Evolutionary conservation across 805 yeast species (phyloP).

Genomic region (Candida mattraensis): DNA sequence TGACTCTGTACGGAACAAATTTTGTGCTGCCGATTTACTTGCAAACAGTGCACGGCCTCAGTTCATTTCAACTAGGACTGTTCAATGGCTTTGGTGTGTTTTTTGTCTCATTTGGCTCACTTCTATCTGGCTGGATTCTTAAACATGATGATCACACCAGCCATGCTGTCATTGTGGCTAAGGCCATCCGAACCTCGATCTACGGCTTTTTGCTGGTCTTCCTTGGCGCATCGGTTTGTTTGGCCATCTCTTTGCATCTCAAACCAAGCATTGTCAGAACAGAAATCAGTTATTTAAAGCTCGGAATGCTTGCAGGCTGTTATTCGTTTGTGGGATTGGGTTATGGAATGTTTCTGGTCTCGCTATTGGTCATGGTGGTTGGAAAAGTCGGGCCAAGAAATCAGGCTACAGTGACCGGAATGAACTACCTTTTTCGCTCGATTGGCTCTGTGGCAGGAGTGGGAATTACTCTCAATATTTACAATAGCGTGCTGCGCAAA

Average conservation of each 20-base stretch:
- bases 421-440: slow-evolving; percentile 50
- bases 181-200: slow-evolving; percentile 25
- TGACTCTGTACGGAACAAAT: slow-evolving; percentile 36
- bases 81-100: slow-evolving; percentile 43
- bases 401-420: slow-evolving; percentile 50
- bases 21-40: slow-evolving; percentile 42
- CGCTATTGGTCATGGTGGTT: slow-evolving; percentile 41
- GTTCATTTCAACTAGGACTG: slow-evolving; percentile 38
- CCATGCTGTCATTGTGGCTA: slow-evolving; percentile 18
- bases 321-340: slow-evolving; percentile 37
- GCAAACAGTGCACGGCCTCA: slow-evolving; percentile 43
- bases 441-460: slow-evolving; percentile 48
- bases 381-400: slow-evolving; percentile 43
- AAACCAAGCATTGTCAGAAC: slow-evolving; percentile 24
- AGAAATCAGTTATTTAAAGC: slow-evolving; percentile 17
- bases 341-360: slow-evolving; percentile 42
- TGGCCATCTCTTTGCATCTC: slow-evolving; percentile 17
- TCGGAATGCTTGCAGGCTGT: slow-evolving; percentile 29
- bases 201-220: slow-evolving; percentile 23
- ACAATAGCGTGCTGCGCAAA: slow-evolving; percentile 33
- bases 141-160: slow-evolving; percentile 23
- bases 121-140: slow-evolving; percentile 37
- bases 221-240: slow-evolving; percentile 21
- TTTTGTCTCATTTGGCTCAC: slow-evolving; percentile 39
- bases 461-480: slow-evolving; percentile 40